phyloP scores from a whole-genome alignment of 2,329 filamentous ascomycete genomes.

The Periconia macrospinosa region DNA sequence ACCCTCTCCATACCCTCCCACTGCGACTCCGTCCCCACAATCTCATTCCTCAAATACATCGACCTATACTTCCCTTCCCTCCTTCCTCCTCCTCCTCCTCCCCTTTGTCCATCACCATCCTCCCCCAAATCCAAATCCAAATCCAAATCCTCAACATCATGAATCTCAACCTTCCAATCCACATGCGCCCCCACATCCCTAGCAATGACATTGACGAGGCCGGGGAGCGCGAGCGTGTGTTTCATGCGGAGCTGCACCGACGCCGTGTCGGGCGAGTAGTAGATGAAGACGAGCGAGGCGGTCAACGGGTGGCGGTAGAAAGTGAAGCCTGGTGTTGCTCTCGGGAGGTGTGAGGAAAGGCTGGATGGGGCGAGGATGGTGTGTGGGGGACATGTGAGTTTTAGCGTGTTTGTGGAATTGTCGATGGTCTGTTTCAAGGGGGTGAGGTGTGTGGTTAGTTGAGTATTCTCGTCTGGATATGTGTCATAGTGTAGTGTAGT shows the following conservation, averaged over 20 bases:
- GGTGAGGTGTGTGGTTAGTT: neutral
- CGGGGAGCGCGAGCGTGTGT: slow-evolving; percentile 31
- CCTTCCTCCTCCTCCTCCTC: no score
- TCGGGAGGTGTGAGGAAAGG: slow-evolving; percentile 15
- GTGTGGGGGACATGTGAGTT: slow-evolving; percentile 3
- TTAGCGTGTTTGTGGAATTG: slow-evolving; percentile 17
- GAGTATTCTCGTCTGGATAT: no score
- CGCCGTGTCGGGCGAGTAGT: slow-evolving; percentile 23
- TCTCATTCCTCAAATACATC: slow-evolving; percentile 21
- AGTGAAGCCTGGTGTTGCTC: slow-evolving; percentile 22
- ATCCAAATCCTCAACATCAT: slow-evolving; percentile 23
- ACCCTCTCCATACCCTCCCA: slow-evolving; percentile 18
- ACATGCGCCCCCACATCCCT: slow-evolving; percentile 21
- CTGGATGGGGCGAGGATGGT: slow-evolving; percentile 1
- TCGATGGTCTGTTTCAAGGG: slow-evolving; percentile 15
- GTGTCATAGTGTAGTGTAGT: no score
- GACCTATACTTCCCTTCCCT: slow-evolving; percentile 20
- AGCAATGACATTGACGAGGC: slow-evolving; percentile 30
- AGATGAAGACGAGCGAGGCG: slow-evolving; percentile 26
- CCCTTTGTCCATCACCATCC: no score
- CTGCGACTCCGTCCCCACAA: slow-evolving; percentile 23
- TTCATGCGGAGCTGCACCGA: slow-evolving; percentile 31
- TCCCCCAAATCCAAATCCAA: slow-evolving; percentile 16
- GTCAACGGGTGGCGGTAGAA: slow-evolving; percentile 27
- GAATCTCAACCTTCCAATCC: slow-evolving; percentile 32